These are phyloP conservation scores for Eucalyptus erythrocorys DNA, from an alignment of 345 rosid species.

Conservation along the genomic window DNA sequence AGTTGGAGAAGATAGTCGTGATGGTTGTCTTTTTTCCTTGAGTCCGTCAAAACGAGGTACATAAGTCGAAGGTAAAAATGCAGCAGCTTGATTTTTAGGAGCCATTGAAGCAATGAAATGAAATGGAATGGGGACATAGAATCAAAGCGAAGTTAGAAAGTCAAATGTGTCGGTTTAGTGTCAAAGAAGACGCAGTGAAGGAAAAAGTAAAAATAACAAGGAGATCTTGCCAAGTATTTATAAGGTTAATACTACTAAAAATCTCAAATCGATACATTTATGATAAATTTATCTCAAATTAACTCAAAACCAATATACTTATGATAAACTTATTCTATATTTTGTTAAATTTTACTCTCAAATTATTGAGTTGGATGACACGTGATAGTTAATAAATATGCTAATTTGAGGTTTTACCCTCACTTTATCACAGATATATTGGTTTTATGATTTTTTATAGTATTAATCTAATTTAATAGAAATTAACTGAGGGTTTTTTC, in stretches of 20 bases:
- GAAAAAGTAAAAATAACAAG: too few species aligned
- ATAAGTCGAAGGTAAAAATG: not conserved
- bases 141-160: not conserved
- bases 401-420: too few species aligned
- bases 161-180: not conserved
- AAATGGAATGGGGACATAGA: not conserved
- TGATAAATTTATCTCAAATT: too few species aligned
- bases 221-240: not conserved
- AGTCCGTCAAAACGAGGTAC: not conserved
- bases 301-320: fast-evolving
- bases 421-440: too few species aligned
- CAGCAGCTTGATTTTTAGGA: not conserved
- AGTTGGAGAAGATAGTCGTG: not conserved
- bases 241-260: too few species aligned
- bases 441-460: too few species aligned
- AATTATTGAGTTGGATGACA: too few species aligned
- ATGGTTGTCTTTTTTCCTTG: not conserved
- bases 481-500: too few species aligned
- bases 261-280: too few species aligned
- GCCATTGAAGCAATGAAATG: not conserved
- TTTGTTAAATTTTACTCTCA: too few species aligned
- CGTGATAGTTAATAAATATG: fast-evolving
- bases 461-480: too few species aligned
- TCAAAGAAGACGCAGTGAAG: not conserved
- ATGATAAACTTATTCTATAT: fast-evolving